phyloP scores from a whole-genome alignment of 495 filamentous ascomycete species.

The Apodospora peruviana region DNA sequence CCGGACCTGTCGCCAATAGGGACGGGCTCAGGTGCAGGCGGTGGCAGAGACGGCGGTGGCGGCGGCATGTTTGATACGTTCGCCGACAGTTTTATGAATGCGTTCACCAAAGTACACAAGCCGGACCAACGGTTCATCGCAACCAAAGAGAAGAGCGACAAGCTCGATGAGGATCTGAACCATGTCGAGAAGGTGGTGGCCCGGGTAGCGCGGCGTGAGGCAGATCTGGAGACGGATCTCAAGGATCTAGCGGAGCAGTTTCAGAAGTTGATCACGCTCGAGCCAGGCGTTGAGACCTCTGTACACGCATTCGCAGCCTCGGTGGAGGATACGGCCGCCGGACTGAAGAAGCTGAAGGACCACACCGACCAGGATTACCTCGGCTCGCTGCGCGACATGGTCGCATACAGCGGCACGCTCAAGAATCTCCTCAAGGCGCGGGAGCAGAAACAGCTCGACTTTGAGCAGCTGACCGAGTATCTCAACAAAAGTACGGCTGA shows the following conservation, averaged over 20 bases:
- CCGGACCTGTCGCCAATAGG: conserved; percentile 2
- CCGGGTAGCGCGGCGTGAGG: conserved; percentile 80
- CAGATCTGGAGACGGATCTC: conserved; percentile 84
- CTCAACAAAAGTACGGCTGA: conserved; percentile 85
- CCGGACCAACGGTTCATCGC: conserved; percentile 92
- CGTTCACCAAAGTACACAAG: conserved; percentile 93
- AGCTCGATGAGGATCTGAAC: conserved; percentile 87
- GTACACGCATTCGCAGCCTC: conserved; percentile 79
- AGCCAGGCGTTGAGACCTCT: conserved; percentile 76
- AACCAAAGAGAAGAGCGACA: conserved; percentile 87
- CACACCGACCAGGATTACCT: conserved; percentile 96
- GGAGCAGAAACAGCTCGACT: conserved; percentile 97
- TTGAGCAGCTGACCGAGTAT: conserved; percentile 92
- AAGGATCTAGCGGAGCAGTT: conserved; percentile 87
- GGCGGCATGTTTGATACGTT: conserved; percentile 84
- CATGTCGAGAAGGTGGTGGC: conserved; percentile 92
- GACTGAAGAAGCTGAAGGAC: conserved; percentile 72
- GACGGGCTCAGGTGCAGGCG: conserved; percentile 1
- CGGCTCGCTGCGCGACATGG: conserved; percentile 85
- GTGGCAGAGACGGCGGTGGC: conserved; percentile 25
- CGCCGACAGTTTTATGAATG: conserved; percentile 94
- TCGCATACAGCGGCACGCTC: conserved; percentile 76
- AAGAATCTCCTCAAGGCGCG: conserved; percentile 86
- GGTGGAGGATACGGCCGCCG: conserved; percentile 74
- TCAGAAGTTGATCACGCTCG: conserved; percentile 83